These are phyloP conservation scores for Infundibulicybe gibba DNA, from an alignment of 768 basidiomycete genomes.

Conservation along the genomic window DNA sequence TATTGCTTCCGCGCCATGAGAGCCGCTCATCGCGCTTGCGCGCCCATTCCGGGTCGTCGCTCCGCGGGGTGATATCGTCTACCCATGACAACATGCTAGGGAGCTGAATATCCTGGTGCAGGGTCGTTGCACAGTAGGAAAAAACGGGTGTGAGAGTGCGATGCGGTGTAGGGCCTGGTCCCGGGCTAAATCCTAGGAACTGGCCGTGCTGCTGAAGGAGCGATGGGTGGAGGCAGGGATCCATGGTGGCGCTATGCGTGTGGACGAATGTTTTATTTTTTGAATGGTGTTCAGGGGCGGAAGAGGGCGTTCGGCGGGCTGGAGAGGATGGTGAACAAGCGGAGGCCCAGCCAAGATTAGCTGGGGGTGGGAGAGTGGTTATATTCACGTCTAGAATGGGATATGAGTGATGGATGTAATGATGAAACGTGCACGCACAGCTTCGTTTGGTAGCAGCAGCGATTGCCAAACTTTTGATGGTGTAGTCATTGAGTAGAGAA, in stretches of 20 bases:
- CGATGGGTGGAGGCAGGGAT: slow-evolving; percentile 36
- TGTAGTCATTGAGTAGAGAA: slow-evolving; percentile 26
- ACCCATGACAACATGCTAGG: slow-evolving; percentile 38
- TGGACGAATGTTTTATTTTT: slow-evolving; percentile 36
- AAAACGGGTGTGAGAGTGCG: slow-evolving; percentile 36
- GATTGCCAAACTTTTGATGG: slow-evolving; percentile 23
- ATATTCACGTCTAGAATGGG: slow-evolving; percentile 16
- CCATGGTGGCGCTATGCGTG: slow-evolving; percentile 38
- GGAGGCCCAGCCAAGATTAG: slow-evolving; percentile 20
- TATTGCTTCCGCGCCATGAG: slow-evolving; percentile 68
- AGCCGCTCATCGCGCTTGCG: slow-evolving; percentile 53
- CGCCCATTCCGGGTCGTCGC: slow-evolving; percentile 58
- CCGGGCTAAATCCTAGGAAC: slow-evolving; percentile 34
- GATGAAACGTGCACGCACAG: slow-evolving; percentile 16
- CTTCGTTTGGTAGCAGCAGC: slow-evolving; percentile 25
- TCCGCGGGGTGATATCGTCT: slow-evolving; percentile 22
- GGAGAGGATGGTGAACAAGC: slow-evolving; percentile 26
- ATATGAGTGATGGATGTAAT: background rate
- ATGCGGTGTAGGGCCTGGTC: slow-evolving; percentile 26
- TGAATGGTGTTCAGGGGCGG: slow-evolving; percentile 18
- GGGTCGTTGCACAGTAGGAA: slow-evolving; percentile 34
- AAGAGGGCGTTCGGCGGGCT: slow-evolving; percentile 16
- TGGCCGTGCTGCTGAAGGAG: slow-evolving; percentile 38
- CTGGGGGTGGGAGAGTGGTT: slow-evolving; percentile 8
- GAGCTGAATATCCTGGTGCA: slow-evolving; percentile 45